phyloP scores from a whole-genome alignment of 306 rosid species.

The Vigna nakashimae region DNA sequence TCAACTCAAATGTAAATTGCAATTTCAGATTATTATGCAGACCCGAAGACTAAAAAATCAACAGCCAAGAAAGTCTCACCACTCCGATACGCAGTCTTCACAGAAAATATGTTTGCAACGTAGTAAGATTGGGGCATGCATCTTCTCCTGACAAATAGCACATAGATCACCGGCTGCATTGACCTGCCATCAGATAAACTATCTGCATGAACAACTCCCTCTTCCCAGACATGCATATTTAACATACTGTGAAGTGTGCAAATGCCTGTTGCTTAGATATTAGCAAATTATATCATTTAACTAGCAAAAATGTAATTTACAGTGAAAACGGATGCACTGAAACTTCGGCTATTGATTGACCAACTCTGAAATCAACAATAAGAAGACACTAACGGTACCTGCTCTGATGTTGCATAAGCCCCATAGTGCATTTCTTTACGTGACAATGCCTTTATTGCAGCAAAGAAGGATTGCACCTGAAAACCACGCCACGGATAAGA shows the following conservation, averaged over 20 bases:
- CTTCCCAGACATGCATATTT: slow-evolving; percentile 30
- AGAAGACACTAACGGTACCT: slow-evolving; percentile 60
- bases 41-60: slow-evolving; percentile 6
- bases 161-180: slow-evolving; percentile 92
- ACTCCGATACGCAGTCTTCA: slow-evolving; percentile 97
- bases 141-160: slow-evolving; percentile 99
- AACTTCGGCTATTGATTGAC: slow-evolving; percentile 21
- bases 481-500: slow-evolving; percentile 34
- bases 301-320: not conserved
- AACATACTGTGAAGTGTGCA: not conserved
- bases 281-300: slow-evolving; percentile 12
- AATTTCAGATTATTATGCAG: slow-evolving; percentile 32
- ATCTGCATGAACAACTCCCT: slow-evolving; percentile 31
- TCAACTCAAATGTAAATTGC: slow-evolving; percentile 22
- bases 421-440: slow-evolving; percentile 99
- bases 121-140: slow-evolving; percentile 92
- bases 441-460: slow-evolving; percentile 85
- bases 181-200: slow-evolving; percentile 65
- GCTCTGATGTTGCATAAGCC: slow-evolving; percentile 95
- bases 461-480: slow-evolving; percentile 94
- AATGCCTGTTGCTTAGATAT: not conserved
- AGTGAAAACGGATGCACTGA: slow-evolving; percentile 10
- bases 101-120: slow-evolving; percentile 98
- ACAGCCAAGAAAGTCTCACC: slow-evolving; percentile 60
- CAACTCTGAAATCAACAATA: slow-evolving; percentile 22